A percentile compares a stretch with the other conserved stretches of the same genome.
phyloP scores from a whole-genome alignment of 805 yeast genomes.

The Starmerella gropengiesseri region DNA sequence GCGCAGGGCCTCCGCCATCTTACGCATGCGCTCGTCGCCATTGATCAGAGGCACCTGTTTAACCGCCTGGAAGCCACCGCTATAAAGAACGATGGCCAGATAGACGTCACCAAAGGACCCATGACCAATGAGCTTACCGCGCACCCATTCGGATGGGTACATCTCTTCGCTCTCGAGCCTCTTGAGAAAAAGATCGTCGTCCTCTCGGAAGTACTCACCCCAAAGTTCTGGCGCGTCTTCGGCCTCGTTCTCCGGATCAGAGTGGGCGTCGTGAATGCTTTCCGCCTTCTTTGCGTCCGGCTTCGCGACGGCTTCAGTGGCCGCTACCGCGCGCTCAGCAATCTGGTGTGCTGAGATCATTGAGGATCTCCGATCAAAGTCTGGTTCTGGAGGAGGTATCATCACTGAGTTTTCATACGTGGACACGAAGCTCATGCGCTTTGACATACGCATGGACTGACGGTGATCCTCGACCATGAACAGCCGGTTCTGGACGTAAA shows the following conservation, averaged over 20 bases:
- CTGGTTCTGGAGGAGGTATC: slow-evolving; percentile 49
- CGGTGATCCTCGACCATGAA: slow-evolving; percentile 2
- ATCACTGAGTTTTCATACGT: slow-evolving; percentile 52
- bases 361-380: neutral
- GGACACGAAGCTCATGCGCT: slow-evolving; percentile 2
- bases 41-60: slow-evolving; percentile 72
- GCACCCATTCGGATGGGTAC: slow-evolving; percentile 78
- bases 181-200: slow-evolving; percentile 30
- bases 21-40: slow-evolving; percentile 24
- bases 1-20: slow-evolving; percentile 24
- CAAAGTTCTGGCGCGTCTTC: neutral
- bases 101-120: slow-evolving; percentile 94
- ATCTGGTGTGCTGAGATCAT: neutral
- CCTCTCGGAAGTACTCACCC: neutral
- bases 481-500: neutral
- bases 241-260: neutral
- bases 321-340: neutral
- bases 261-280: neutral
- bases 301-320: neutral
- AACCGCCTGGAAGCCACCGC: slow-evolving; percentile 96
- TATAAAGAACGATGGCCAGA: slow-evolving; percentile 78
- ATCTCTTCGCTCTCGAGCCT: slow-evolving; percentile 32
- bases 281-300: neutral
- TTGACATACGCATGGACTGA: neutral
- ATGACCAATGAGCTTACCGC: slow-evolving; percentile 86